Evolutionary conservation across 2,329 filamentous ascomycete species (phyloP).

Genomic region (Xylariaceae sp.): DNA sequence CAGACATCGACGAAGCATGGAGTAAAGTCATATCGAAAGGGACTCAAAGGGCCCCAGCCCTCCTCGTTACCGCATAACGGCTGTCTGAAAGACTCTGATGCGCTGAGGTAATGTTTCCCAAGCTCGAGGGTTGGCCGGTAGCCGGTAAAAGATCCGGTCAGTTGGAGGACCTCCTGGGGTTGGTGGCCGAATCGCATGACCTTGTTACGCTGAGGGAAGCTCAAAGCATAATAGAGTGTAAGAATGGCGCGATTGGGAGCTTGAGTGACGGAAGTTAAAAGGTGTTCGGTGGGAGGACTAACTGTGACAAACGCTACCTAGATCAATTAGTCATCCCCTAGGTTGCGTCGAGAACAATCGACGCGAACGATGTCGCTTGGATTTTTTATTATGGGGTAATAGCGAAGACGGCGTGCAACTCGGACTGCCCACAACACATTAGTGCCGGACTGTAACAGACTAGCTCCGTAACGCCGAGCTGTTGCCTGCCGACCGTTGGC

Average conservation of each 20-base stretch:
- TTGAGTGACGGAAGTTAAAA: conserved; percentile 37
- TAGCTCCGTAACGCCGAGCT: too few relatives aligned
- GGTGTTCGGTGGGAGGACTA: conserved; percentile 1
- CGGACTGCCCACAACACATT: too few relatives aligned
- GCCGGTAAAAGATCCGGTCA: conserved; percentile 68
- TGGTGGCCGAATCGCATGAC: conserved; percentile 49
- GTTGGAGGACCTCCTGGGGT: conserved; percentile 57
- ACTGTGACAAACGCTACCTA: not conserved
- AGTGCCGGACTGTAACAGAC: too few relatives aligned
- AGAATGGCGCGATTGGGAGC: conserved; percentile 40
- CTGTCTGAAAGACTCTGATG: conserved; percentile 61
- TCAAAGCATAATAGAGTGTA: conserved; percentile 40
- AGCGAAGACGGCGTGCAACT: too few relatives aligned
- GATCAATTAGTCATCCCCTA: conserved; percentile 26
- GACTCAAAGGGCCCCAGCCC: conserved; percentile 94
- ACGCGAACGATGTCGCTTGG: conserved; percentile 22
- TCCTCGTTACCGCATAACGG: conserved; percentile 87
- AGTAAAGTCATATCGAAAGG: conserved; percentile 89
- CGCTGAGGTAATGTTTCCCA: conserved; percentile 66
- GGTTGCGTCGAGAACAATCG: conserved; percentile 10
- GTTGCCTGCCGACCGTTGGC: too few relatives aligned
- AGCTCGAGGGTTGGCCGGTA: conserved; percentile 58
- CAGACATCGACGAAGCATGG: conserved; percentile 96
- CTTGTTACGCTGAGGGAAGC: conserved; percentile 32
- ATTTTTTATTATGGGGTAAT: conserved; percentile 14